A percentile compares a stretch with the other conserved stretches of the same genome.
Conservation (phyloP, 1,139 yeast genomes). For the Pichia sp. region DNA sequence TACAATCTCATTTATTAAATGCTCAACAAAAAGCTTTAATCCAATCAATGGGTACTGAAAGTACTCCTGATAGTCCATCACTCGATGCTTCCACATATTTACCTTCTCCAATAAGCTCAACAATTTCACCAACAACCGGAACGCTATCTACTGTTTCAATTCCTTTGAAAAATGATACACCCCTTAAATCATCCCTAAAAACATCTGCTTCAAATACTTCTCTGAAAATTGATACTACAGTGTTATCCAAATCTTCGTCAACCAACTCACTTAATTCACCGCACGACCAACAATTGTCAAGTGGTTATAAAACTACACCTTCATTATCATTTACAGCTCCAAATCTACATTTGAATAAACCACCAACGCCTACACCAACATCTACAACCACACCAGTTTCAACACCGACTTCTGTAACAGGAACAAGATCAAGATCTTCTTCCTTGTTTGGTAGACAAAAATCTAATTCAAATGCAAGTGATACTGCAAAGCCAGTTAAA, state of each 20-base stretch:
- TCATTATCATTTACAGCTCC: neutral
- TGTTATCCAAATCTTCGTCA: slow-evolving; percentile 12
- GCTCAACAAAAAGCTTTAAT: slow-evolving; percentile 23
- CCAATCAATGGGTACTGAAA: slow-evolving; percentile 9
- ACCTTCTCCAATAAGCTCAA: slow-evolving; percentile 11
- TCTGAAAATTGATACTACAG: slow-evolving; percentile 8
- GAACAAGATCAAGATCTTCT: slow-evolving; percentile 17
- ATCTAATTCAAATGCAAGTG: slow-evolving; percentile 6
- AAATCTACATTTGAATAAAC: neutral
- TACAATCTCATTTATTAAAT: slow-evolving; percentile 25
- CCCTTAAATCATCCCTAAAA: slow-evolving; percentile 19
- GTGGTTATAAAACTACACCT: neutral
- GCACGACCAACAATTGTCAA: neutral
- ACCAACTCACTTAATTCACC: neutral
- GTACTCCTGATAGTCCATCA: neutral
- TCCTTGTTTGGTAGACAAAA: slow-evolving; percentile 13
- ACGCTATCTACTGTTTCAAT: slow-evolving; percentile 4
- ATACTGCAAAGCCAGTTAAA: slow-evolving; percentile 19
- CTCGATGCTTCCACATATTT: neutral
- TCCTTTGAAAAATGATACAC: slow-evolving; percentile 2
- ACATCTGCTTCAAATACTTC: slow-evolving; percentile 3
- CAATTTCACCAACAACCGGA: neutral
- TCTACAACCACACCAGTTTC: neutral
- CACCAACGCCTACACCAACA: neutral
- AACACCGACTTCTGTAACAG: neutral